Evolutionary conservation across 495 filamentous ascomycete genomes (phyloP), one percentile per base, ranked within the genome.

Genomic region (Xylaria flabelliformis): DNA sequence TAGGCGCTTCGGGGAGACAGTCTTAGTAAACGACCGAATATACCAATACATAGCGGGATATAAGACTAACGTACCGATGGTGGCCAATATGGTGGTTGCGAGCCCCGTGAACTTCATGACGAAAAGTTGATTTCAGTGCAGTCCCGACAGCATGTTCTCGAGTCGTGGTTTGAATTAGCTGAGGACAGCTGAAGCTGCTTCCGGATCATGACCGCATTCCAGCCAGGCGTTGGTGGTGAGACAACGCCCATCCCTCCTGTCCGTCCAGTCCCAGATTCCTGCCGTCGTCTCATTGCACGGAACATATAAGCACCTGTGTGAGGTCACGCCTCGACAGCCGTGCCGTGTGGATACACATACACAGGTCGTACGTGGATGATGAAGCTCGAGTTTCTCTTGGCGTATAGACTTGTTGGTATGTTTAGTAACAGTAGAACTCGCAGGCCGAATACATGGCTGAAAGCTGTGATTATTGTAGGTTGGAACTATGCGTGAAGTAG

Each of bases 1-100:
- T 73, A 12, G 69, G 34, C 29, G 70, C 67, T 69, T 17, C 29
- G 19, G 24, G 5, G n/a, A n/a, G n/a, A n/a, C 15, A 36, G 8
- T 32, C 36, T 67, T 15, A 41, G 70, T 64, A 9, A 44, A 36
- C 51, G 9, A 26, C 17, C 7, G 61, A 29, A 34, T 19, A 5
- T 4, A 42, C 4, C 34, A 34, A 34, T 4, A 26, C 7, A 50
- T 9, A 15, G 3, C 13, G 26, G 12, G 26, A 62, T 21, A 61
- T 21, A 50, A 21, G 53, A 12, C 32, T 2, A 59, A 67, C 63
- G 50, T 59, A 72, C 70, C n/a, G 17, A 36, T 19, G 21, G 29
- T 13, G 1, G 53, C 39, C 42, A 59, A 29, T 41, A 59, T 9
- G 0, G 53, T n/a, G 2, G 29, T 42, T 3, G 36, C 26, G 17